Conservation (phyloP, 345 rosid genomes). For the Hibiscus trionum region DNA sequence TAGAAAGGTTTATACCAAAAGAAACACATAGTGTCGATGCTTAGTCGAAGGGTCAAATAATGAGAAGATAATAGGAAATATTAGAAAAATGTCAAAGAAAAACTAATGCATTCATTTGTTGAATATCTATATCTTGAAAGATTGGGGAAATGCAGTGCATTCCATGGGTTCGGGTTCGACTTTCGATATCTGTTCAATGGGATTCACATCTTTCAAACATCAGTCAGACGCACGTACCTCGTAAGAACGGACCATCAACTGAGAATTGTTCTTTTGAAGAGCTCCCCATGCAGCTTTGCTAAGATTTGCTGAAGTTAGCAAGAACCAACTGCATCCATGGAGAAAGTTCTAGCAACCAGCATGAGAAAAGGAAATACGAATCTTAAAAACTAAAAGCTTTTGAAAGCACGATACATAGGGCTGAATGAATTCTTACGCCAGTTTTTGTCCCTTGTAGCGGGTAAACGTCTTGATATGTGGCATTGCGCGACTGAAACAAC, state of each 20-base stretch:
- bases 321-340: slow-evolving; percentile 58
- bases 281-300: slow-evolving; percentile 99
- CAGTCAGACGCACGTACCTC: slow-evolving; percentile 40
- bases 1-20: slow-evolving; percentile 12
- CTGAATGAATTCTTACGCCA: slow-evolving; percentile 51
- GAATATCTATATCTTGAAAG: not conserved
- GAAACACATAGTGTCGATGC: not conserved
- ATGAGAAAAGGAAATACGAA: slow-evolving; percentile 3
- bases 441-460: slow-evolving; percentile 67
- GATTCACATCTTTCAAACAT: not conserved
- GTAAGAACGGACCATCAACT: slow-evolving; percentile 91
- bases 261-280: slow-evolving; percentile 85
- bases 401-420: slow-evolving; percentile 5
- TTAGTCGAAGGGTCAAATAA: not conserved
- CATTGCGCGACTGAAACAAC: slow-evolving; percentile 68
- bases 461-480: slow-evolving; percentile 91
- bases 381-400: slow-evolving; percentile 1
- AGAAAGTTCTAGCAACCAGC: not conserved
- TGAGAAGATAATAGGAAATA: not conserved
- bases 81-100: no score
- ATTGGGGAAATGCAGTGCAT: not conserved
- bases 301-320: slow-evolving; percentile 87
- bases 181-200: not conserved
- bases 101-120: not conserved
- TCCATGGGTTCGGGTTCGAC: not conserved